Base-by-base conservation (phyloP, 805 yeast species). In the Myxozyma melibiosi region DNA sequence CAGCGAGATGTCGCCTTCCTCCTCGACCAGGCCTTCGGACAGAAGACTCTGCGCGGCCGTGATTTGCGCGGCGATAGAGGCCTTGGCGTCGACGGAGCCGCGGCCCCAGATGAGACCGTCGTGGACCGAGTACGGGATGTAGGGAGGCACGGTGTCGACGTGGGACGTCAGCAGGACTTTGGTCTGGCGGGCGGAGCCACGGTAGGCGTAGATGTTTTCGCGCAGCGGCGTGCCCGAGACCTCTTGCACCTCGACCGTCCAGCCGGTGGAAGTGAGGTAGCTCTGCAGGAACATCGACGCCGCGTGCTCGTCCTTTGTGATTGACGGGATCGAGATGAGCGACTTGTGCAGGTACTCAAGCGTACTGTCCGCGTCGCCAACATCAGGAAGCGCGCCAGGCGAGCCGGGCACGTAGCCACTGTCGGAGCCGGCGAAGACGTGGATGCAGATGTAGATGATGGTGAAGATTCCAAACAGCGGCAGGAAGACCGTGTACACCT, bases 81-180 rank as follows among this genome's bases (percentile, higher is more conserved):
- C 88, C 66, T 85, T 85, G n/a, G 88, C 90, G 66, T 85, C 91
- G 54, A 79, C 76, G 1, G 86, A 68, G 2, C 91, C 91, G 53
- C 91, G 74, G 22, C 90, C 90, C 66, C 76, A 78, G 16, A 85
- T 82, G 27, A 69, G 68, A 44, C 78, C 74, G 2, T 81, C 84
- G 27, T 68, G 65, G 11, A 77, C 69, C 1, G 65, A 64, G 68
- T 84, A 85, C 1, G 78, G 79, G 50, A 84, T 68, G 64, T 65
- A 84, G 0, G 89, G 88, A 11, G 90, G 90, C 9, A 85, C 90
- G 0, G 90, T 85, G 65, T 85, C 90, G 35, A 84, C 79, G 65
- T 85, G 90, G 11, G 87, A 80, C 0, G 88, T 82, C 22, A 85
- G 64, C 38, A 84, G 65, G 2, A 83, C 79, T 49, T 69, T 74